Conservation (phyloP, 345 rosid species). For the Diplotaxis tenuifolia region DNA sequence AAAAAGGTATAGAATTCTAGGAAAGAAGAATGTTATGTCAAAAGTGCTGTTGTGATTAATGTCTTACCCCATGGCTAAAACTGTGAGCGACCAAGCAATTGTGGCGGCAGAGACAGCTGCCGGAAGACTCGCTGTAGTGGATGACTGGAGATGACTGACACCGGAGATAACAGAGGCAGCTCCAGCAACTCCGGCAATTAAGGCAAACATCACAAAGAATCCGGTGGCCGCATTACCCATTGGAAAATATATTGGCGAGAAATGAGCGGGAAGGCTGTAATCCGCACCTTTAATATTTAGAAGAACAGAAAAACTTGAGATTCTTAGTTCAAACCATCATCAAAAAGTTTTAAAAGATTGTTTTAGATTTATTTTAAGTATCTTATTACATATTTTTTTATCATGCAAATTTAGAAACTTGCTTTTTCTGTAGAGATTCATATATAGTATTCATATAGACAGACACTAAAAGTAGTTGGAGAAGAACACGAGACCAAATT, state of each 20-base stretch:
- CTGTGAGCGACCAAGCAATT: constrained; percentile 87
- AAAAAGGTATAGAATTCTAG: neutral
- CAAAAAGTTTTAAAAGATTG: neutral
- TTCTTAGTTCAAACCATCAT: neutral
- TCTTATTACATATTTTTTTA: neutral
- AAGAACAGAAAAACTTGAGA: neutral
- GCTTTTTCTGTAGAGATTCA: too few relatives aligned
- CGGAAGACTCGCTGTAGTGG: constrained; percentile 62
- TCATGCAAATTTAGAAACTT: neutral
- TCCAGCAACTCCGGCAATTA: constrained; percentile 89
- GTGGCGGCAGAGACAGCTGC: constrained; percentile 69
- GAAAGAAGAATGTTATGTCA: neutral
- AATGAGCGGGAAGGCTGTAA: constrained; percentile 74
- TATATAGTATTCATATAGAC: too few relatives aligned
- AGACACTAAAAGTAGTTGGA: too few relatives aligned
- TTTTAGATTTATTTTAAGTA: neutral
- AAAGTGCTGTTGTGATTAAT: neutral
- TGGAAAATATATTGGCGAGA: constrained; percentile 85
- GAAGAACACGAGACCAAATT: neutral
- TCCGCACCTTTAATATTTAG: constrained; percentile 57
- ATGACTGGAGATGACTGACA: constrained; percentile 56
- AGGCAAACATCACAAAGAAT: constrained; percentile 71
- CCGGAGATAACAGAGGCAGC: constrained; percentile 74
- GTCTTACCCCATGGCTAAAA: constrained; percentile 87
- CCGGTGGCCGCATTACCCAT: constrained; percentile 99